These are phyloP conservation scores for Crithidia bombi DNA, from an alignment of 208 protist species.

Conservation along the genomic window DNA sequence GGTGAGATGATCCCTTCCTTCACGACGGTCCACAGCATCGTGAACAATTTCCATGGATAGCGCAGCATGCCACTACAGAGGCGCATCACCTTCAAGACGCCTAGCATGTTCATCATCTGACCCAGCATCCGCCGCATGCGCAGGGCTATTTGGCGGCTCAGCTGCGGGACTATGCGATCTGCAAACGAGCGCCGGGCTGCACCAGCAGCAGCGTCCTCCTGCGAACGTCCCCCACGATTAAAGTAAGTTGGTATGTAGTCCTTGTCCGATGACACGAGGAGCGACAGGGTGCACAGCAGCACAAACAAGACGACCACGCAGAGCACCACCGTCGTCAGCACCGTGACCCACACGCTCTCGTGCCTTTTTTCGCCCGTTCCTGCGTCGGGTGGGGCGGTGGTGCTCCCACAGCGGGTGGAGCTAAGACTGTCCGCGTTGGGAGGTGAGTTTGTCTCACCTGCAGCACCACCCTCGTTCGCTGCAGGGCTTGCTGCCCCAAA, in stretches of 20 bases:
- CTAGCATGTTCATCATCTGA: background rate
- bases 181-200: slow-evolving; percentile 10
- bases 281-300: slow-evolving; percentile 28
- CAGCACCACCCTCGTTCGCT: slow-evolving; percentile 1
- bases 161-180: slow-evolving; percentile 34
- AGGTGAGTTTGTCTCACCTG: background rate
- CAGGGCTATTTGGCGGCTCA: slow-evolving; percentile 38
- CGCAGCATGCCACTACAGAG: background rate
- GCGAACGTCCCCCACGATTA: background rate
- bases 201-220: background rate
- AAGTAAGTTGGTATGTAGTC: slow-evolving; percentile 42
- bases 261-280: slow-evolving; percentile 27
- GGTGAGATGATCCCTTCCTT: slow-evolving; percentile 11
- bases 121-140: slow-evolving; percentile 18
- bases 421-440: slow-evolving; percentile 1
- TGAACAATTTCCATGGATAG: background rate
- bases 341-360: background rate
- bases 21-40: background rate
- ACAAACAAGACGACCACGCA: slow-evolving; percentile 23
- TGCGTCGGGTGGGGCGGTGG: too few species aligned
- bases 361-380: background rate
- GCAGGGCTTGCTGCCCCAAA: background rate
- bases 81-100: background rate
- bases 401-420: slow-evolving; percentile 10
- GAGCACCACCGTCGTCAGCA: slow-evolving; percentile 13